These are phyloP conservation scores for Termitomyces sp. DNA, from an alignment of 768 basidiomycete species.

Conservation along the genomic window DNA sequence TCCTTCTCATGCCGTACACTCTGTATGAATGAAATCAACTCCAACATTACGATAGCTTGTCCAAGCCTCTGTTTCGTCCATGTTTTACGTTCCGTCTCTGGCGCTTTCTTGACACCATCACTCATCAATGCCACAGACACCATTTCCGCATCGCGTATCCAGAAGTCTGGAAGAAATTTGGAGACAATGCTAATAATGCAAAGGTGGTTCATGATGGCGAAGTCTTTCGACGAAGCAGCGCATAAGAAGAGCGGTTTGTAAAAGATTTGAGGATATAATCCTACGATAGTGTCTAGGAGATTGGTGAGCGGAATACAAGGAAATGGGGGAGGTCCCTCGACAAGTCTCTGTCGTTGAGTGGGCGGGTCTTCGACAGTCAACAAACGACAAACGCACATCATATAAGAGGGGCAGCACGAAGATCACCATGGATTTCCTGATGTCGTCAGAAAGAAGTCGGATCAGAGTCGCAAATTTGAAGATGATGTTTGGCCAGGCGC, in stretches of 20 bases:
- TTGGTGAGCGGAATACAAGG: constrained; percentile 41
- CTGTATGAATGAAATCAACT: constrained; percentile 52
- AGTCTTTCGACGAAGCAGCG: constrained; percentile 57
- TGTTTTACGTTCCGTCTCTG: constrained; percentile 8
- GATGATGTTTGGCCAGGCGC: constrained; percentile 37
- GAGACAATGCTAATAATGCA: constrained; percentile 46
- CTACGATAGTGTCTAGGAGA: constrained; percentile 47
- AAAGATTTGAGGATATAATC: constrained; percentile 53
- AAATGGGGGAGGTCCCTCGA: constrained; percentile 44
- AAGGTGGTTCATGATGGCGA: constrained; percentile 54
- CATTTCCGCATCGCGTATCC: constrained; percentile 71
- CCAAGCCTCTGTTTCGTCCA: constrained; percentile 55
- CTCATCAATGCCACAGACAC: constrained; percentile 63
- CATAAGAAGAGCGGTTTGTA: constrained; percentile 70
- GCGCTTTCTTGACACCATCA: constrained; percentile 25
- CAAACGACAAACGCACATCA: constrained; percentile 33
- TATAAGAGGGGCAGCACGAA: constrained; percentile 40
- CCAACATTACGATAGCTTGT: constrained; percentile 54
- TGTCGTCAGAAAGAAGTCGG: constrained; percentile 39
- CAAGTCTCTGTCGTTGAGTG: constrained; percentile 49
- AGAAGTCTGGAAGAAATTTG: constrained; percentile 54
- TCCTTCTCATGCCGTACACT: constrained; percentile 37
- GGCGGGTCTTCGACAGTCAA: not conserved
- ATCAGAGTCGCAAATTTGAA: constrained; percentile 36
- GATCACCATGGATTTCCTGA: constrained; percentile 33